These are phyloP conservation scores for Pleurotus tuber-regium DNA, from an alignment of 768 basidiomycete genomes.

Conservation along the genomic window DNA sequence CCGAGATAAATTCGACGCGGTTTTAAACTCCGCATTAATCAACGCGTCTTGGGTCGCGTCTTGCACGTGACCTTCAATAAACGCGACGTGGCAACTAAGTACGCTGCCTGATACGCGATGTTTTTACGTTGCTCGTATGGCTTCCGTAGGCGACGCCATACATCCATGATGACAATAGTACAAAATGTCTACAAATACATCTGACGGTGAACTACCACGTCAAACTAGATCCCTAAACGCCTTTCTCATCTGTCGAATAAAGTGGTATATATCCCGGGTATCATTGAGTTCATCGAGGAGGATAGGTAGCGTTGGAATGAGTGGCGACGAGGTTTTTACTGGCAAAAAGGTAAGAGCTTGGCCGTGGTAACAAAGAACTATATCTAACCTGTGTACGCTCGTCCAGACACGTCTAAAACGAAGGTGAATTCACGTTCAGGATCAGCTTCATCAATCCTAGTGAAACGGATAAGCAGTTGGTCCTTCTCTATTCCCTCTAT, in stretches of 20 bases:
- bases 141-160: too few relatives aligned
- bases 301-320: conserved; percentile 61
- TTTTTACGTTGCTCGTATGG: too few relatives aligned
- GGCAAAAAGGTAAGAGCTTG: conserved; percentile 5
- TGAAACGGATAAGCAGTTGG: conserved; percentile 72
- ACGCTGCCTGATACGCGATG: too few relatives aligned
- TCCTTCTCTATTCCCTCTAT: conserved; percentile 81
- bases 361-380: background rate
- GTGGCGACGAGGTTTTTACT: conserved; percentile 84
- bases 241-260: conserved; percentile 64
- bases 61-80: conserved; percentile 5
- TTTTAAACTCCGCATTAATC: conserved; percentile 13
- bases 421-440: conserved; percentile 66
- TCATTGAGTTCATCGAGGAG: conserved; percentile 71
- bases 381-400: conserved; percentile 62
- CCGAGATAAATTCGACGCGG: background rate
- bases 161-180: too few relatives aligned
- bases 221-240: conserved; percentile 42
- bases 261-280: conserved; percentile 64
- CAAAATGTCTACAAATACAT: too few relatives aligned
- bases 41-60: conserved; percentile 13
- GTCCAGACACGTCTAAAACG: conserved; percentile 68
- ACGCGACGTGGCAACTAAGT: too few relatives aligned
- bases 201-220: background rate
- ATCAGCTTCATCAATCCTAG: conserved; percentile 56